A percentile compares a stretch with the other conserved stretches of the same genome.
Conservation (phyloP, 768 basidiomycete species). For the Termitomyces sp. region DNA sequence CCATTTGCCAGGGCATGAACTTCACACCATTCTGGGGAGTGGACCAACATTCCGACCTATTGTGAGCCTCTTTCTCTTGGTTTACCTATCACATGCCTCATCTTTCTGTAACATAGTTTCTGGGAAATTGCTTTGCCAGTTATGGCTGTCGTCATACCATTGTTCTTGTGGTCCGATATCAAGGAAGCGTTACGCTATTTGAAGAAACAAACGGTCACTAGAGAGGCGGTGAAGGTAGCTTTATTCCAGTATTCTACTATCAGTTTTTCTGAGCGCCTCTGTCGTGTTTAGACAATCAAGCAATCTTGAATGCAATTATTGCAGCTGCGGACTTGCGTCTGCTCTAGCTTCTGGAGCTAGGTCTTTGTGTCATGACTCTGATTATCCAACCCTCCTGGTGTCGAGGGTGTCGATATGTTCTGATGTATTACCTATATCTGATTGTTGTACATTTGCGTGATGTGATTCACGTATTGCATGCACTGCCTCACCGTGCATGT, state of each 20-base stretch:
- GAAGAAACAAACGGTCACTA: slow-evolving; percentile 33
- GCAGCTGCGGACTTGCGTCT: neutral
- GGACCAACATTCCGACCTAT: slow-evolving; percentile 32
- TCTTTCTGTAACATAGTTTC: slow-evolving; percentile 37
- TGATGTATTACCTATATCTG: neutral
- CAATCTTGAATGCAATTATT: slow-evolving; percentile 2
- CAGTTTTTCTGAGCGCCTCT: neutral
- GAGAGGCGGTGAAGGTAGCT: slow-evolving; percentile 32
- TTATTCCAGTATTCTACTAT: neutral
- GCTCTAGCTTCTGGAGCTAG: neutral
- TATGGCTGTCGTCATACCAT: slow-evolving; percentile 50
- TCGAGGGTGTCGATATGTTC: neutral
- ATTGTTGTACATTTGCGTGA: neutral
- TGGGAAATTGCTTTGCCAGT: slow-evolving; percentile 64
- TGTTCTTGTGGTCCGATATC: slow-evolving; percentile 55
- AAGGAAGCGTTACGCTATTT: slow-evolving; percentile 38
- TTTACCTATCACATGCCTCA: neutral
- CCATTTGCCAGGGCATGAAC: slow-evolving; percentile 56
- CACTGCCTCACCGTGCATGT: neutral
- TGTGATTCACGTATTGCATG: neutral
- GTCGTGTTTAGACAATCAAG: slow-evolving; percentile 9
- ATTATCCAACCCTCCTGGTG: neutral
- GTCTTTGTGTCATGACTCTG: neutral
- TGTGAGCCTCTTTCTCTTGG: slow-evolving; percentile 32
- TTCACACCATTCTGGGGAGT: slow-evolving; percentile 51